Conservation (phyloP, 257 asterid species). For the Ballota nigra region DNA sequence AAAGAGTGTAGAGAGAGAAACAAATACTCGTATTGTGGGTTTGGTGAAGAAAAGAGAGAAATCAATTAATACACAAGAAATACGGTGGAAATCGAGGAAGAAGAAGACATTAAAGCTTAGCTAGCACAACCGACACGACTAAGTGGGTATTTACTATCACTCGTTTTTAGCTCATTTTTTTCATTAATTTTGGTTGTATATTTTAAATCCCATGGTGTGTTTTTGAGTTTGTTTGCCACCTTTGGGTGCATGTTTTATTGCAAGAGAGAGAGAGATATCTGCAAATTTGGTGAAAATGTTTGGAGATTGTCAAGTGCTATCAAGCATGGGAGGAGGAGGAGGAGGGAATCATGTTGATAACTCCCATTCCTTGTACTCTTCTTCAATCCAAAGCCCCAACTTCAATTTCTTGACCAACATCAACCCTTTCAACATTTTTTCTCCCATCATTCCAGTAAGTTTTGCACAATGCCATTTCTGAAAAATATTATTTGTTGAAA, state of each 20-base stretch:
- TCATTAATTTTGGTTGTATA: constrained; percentile 5
- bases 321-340: constrained; percentile 58
- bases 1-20: neutral
- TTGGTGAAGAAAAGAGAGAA: constrained; percentile 19
- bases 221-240: neutral
- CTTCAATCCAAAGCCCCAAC: constrained; percentile 66
- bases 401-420: constrained; percentile 68
- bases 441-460: constrained; percentile 75
- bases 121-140: too few species aligned
- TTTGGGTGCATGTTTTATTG: neutral
- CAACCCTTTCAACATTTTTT: constrained; percentile 84
- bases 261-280: too few species aligned
- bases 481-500: too few species aligned
- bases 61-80: neutral
- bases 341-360: constrained; percentile 17
- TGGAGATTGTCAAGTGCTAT: constrained; percentile 88
- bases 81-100: neutral
- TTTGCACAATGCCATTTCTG: too few species aligned
- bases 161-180: constrained; percentile 18
- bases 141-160: constrained; percentile 46
- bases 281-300: constrained; percentile 26
- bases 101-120: constrained; percentile 16
- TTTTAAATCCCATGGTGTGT: constrained; percentile 9
- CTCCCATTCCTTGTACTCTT: constrained; percentile 31
- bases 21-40: constrained; percentile 17